These are phyloP conservation scores for Melanogaster broomeanus DNA, from an alignment of 768 basidiomycete species.

Conservation along the genomic window DNA sequence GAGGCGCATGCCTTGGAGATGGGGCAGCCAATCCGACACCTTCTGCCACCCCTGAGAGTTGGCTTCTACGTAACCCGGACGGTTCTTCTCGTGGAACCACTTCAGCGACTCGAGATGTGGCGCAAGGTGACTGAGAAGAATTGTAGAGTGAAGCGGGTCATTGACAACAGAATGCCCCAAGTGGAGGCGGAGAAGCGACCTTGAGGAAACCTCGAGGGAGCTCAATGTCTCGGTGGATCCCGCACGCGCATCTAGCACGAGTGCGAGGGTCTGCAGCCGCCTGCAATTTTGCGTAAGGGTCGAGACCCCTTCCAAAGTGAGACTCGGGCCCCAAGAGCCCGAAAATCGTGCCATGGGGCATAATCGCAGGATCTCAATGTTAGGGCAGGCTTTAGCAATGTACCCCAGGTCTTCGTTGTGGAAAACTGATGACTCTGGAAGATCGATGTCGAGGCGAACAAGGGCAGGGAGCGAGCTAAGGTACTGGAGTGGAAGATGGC, in stretches of 20 bases:
- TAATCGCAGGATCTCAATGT: conserved; percentile 65
- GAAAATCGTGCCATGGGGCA: conserved; percentile 72
- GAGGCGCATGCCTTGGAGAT: conserved; percentile 65
- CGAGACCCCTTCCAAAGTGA: conserved; percentile 65
- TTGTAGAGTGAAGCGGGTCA: conserved; percentile 68
- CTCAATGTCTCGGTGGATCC: conserved; percentile 47
- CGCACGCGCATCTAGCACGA: conserved; percentile 61
- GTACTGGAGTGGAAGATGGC: conserved; percentile 61
- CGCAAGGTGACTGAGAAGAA: conserved; percentile 77
- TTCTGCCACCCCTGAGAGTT: conserved; percentile 72
- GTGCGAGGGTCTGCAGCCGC: conserved; percentile 62
- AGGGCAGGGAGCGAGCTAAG: conserved; percentile 56
- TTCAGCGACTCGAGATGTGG: conserved; percentile 68
- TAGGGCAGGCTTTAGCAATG: conserved; percentile 63
- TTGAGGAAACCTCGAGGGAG: conserved; percentile 54
- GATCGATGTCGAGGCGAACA: conserved; percentile 70
- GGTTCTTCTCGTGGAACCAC: conserved; percentile 79
- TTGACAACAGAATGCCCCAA: conserved; percentile 74
- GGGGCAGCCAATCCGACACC: conserved; percentile 69
- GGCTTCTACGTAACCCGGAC: conserved; percentile 67
- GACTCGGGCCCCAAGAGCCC: conserved; percentile 48
- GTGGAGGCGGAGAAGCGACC: conserved; percentile 68
- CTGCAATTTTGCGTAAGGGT: conserved; percentile 58
- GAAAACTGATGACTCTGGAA: conserved; percentile 75
- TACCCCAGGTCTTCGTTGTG: conserved; percentile 57